Evolutionary conservation across 495 filamentous ascomycete species (phyloP), one percentile per base, ranked within the genome.

Genomic region (Xylaria flabelliformis): DNA sequence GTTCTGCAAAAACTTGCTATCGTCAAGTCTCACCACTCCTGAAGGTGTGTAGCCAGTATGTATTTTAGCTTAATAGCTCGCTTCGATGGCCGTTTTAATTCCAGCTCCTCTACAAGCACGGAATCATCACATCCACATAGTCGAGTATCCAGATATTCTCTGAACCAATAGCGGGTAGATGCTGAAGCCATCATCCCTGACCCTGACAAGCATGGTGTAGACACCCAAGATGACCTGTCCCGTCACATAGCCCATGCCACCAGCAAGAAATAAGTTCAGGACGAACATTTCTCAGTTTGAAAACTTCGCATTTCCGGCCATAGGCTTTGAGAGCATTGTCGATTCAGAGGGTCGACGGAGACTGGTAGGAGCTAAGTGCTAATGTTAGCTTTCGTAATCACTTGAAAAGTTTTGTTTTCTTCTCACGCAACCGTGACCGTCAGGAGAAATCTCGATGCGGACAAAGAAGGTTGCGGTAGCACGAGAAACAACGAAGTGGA

Each of bases 141-240:
- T 61, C 39, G 32, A 34, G 58, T 39, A 39, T 19, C 6, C 9
- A 21, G 19, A 32, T 32, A 19, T 36, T 59, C 29, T 19, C 6
- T 32, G 10, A n/a, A 61, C 58, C 19, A 39, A 39, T 61, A 19
- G 56, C 15, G 32, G 3, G 4, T 39, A 17, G 56, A 9, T 12
- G 8, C 32, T 61, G 56, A 61, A 39, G 56, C 56, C 17, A 9
- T 39, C 29, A 39, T 39, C 56, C 55, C 29, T 61, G 56, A 58
- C 32, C 4, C 55, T 36, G 32, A 61, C 34, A 59, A 21, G 8
- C 39, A 19, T 61, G 58, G 58, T 29, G 17, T 39, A 61, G 58
- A 39, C 34, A 32, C 53, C n/a, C 3, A 59, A 5, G 8, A 29
- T 36, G 55, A 59, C 29, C 55, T n/a, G 29, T 59, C 55, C 19